A percentile compares a stretch with the other conserved stretches of the same genome.
Conservation (phyloP, 306 rosid genomes). For the Astragalus glycyphyllos region DNA sequence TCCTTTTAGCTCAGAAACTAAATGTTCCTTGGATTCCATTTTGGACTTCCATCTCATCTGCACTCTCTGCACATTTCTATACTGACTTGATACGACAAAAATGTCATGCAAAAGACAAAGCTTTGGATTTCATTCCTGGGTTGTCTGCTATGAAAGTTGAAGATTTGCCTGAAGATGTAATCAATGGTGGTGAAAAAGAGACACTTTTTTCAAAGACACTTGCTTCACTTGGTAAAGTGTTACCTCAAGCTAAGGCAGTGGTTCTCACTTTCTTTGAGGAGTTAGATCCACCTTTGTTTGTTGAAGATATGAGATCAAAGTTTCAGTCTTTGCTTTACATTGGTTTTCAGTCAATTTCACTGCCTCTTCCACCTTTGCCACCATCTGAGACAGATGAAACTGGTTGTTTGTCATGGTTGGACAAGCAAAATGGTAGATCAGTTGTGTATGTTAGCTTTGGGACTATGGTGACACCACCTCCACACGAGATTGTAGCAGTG, state of each 20-base stretch:
- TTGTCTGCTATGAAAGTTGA: constrained; percentile 41
- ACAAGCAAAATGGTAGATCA: constrained; percentile 25
- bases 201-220: constrained; percentile 40
- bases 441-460: constrained; percentile 51
- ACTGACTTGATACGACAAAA: constrained; percentile 40
- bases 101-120: background rate
- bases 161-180: constrained; percentile 48
- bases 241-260: constrained; percentile 50
- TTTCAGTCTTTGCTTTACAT: constrained; percentile 36
- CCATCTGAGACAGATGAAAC: constrained; percentile 30
- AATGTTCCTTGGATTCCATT: constrained; percentile 59
- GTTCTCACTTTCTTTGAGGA: constrained; percentile 47
- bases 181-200: background rate
- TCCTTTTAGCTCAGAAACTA: constrained; percentile 36
- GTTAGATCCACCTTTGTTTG: constrained; percentile 39
- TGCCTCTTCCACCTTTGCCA: constrained; percentile 33
- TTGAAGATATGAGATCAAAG: constrained; percentile 47
- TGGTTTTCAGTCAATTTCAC: constrained; percentile 49
- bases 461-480: constrained; percentile 43
- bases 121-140: constrained; percentile 55
- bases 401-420: constrained; percentile 50
- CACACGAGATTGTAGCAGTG: constrained; percentile 42
- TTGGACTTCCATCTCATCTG: constrained; percentile 44
- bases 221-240: constrained; percentile 37
- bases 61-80: constrained; percentile 49